phyloP scores from a whole-genome alignment of 1,284 basidiomycete genomes.

The Kwoniella shivajii region DNA sequence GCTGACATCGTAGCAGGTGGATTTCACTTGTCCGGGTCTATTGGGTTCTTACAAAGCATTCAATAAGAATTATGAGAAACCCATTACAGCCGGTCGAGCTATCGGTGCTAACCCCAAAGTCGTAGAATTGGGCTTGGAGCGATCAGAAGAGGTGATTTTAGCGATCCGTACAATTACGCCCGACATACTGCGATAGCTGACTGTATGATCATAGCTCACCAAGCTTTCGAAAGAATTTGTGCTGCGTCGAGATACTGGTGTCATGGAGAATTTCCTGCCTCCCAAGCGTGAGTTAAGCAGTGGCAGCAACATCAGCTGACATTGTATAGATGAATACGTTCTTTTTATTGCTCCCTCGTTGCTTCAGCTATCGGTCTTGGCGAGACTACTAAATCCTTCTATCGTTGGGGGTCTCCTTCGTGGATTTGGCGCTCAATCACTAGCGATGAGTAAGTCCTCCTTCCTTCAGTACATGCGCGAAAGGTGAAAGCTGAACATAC shows the following conservation, averaged over 20 bases:
- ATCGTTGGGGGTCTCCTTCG: slow-evolving; percentile 63
- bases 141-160: slow-evolving; percentile 65
- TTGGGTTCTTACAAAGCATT: slow-evolving; percentile 71
- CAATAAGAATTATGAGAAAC: slow-evolving; percentile 79
- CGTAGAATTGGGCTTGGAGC: slow-evolving; percentile 71
- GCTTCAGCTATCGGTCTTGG: slow-evolving; percentile 80
- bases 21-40: slow-evolving; percentile 91
- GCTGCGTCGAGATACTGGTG: slow-evolving; percentile 78
- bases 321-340: slow-evolving; percentile 80
- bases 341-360: slow-evolving; percentile 83
- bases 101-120: slow-evolving; percentile 73
- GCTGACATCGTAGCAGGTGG: slow-evolving; percentile 60
- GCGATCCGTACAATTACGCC: background rate
- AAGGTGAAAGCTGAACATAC: background rate
- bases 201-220: slow-evolving; percentile 61
- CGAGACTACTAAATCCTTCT: slow-evolving; percentile 69
- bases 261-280: slow-evolving; percentile 82
- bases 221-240: slow-evolving; percentile 82
- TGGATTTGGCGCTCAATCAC: slow-evolving; percentile 73
- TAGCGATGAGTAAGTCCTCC: slow-evolving; percentile 69
- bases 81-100: slow-evolving; percentile 83
- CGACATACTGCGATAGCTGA: too few relatives aligned
- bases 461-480: background rate
- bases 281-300: slow-evolving; percentile 71
- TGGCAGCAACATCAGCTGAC: slow-evolving; percentile 5